Conservation (phyloP, 2,329 filamentous ascomycete genomes). For the Fusarium domesticum region DNA sequence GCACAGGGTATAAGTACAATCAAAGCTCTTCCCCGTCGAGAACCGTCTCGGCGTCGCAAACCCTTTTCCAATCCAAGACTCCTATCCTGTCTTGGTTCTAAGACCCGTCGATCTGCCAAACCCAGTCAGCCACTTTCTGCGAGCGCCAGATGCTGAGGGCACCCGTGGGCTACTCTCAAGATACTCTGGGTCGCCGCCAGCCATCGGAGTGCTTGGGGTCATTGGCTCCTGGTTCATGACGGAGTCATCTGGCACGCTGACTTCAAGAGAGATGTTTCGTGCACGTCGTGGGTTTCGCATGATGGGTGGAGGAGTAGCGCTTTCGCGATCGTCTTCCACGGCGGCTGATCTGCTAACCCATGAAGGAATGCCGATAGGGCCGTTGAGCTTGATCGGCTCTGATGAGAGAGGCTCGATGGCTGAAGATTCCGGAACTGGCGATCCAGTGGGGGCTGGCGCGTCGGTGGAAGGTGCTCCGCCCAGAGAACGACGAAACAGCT, state of each 20-base stretch:
- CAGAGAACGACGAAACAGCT: slow-evolving; percentile 50
- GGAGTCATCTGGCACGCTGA: slow-evolving; percentile 8
- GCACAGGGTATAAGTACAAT: slow-evolving; percentile 21
- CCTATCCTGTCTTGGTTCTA: slow-evolving; percentile 29
- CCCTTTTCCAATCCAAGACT: slow-evolving; percentile 16
- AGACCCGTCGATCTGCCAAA: slow-evolving; percentile 30
- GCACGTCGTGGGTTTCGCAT: slow-evolving; percentile 42
- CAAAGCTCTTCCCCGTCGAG: slow-evolving; percentile 9
- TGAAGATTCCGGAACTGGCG: slow-evolving; percentile 9
- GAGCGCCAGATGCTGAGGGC: slow-evolving; percentile 25
- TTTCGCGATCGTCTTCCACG: slow-evolving; percentile 42
- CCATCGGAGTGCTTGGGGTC: slow-evolving; percentile 19
- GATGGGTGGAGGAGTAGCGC: slow-evolving; percentile 57
- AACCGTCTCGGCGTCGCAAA: slow-evolving; percentile 9
- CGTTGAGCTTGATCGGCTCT: slow-evolving; percentile 21
- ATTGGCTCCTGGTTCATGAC: slow-evolving; percentile 14
- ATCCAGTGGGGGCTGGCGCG: slow-evolving; percentile 5
- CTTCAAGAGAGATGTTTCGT: slow-evolving; percentile 28
- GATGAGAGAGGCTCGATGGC: slow-evolving; percentile 8
- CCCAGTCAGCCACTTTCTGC: slow-evolving; percentile 38
- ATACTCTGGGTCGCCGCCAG: slow-evolving; percentile 14
- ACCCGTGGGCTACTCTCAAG: slow-evolving; percentile 16
- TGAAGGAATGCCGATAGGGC: slow-evolving; percentile 39
- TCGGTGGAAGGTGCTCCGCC: slow-evolving; percentile 33
- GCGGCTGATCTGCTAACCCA: slow-evolving; percentile 37